Evolutionary conservation across 1,284 basidiomycete species (phyloP), one percentile per base, ranked within the genome.

Genomic region (Anthracocystis setariae): DNA sequence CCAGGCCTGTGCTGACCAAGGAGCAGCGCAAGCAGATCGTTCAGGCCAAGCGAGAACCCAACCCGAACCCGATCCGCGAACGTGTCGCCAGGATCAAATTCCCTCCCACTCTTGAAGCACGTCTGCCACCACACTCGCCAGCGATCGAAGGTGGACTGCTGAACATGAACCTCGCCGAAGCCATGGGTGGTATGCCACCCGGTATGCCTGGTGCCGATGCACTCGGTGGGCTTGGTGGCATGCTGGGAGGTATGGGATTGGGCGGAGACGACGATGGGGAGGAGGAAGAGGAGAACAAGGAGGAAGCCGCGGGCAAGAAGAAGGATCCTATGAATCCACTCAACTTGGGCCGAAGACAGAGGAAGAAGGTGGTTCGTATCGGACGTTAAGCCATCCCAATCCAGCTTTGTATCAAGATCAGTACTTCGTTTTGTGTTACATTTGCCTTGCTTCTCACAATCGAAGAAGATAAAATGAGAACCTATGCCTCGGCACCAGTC

Each of bases 231-330:
- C 54, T 82, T 8, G 78, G 76, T 23, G 73, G 72, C 21, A 82
- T 82, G 79, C 69, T 82, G 18, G 73, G 79, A 42, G 56, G 63
- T 24, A 69, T 82, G 73, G 77, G 78, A 24, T 48, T 80, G 8
- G 79, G 76, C 9, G 77, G 66, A 53, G 66, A 77, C 37, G 76
- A 80, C n/a, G 79, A 80, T 18, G 77, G 78, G 8, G 74, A 77
- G 20, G 74, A 59, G 18, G 71, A 72, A 17, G 56, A 59, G 8
- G 68, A 65, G 50, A 44, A 33, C 21, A 12, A 57, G 24, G 53
- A 73, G 42, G 53, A 65, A 10, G 64, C 61, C 20, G 67, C 58
- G 7, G 58, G 54, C 4, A 68, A 75, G 53, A 69, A 71, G 68
- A 67, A 77, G 56, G 61, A 67, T 21, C 58, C 62, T 8, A 62